Percentiles rank a stretch among this genome's conserved stretches.
phyloP scores from a whole-genome alignment of 1,284 basidiomycete species.

The Mycena citricolor region DNA sequence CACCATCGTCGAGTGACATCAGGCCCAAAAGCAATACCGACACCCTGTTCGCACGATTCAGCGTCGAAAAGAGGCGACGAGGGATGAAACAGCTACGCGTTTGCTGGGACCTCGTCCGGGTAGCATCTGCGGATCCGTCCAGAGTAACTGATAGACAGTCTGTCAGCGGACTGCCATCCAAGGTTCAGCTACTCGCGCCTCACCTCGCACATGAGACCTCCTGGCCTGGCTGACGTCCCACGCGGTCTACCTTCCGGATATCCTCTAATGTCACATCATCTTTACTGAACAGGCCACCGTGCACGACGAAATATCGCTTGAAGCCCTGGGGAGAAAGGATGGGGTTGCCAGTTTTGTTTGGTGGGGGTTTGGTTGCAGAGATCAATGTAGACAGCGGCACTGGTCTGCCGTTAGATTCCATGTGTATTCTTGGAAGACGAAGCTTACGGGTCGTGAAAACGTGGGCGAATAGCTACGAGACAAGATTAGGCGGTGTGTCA shows the following conservation, averaged over 20 bases:
- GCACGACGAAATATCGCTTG: slow-evolving; percentile 94
- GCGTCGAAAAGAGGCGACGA: slow-evolving; percentile 6
- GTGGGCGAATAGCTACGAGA: slow-evolving; percentile 79
- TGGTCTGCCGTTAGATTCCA: slow-evolving; percentile 31
- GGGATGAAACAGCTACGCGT: slow-evolving; percentile 53
- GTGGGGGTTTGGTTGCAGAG: slow-evolving; percentile 63
- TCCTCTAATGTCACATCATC: slow-evolving; percentile 94
- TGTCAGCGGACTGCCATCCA: slow-evolving; percentile 24
- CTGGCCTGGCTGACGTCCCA: slow-evolving; percentile 90
- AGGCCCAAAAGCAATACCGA: slow-evolving; percentile 94
- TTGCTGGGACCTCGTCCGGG: slow-evolving; percentile 96
- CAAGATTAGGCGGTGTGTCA: no score
- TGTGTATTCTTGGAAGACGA: neutral
- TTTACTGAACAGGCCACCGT: slow-evolving; percentile 94
- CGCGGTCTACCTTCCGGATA: slow-evolving; percentile 83
- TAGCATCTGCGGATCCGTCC: slow-evolving; percentile 93
- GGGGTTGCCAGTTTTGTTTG: slow-evolving; percentile 38
- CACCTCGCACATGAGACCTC: slow-evolving; percentile 89
- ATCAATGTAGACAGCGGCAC: slow-evolving; percentile 92
- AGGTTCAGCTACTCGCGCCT: slow-evolving; percentile 13
- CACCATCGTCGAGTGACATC: slow-evolving; percentile 92
- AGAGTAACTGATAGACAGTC: slow-evolving; percentile 50
- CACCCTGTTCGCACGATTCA: slow-evolving; percentile 57
- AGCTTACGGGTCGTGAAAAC: slow-evolving; percentile 84
- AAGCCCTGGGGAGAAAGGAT: slow-evolving; percentile 84